phyloP scores from a whole-genome alignment of 305 asterid species.

The Solanum hybrid region DNA sequence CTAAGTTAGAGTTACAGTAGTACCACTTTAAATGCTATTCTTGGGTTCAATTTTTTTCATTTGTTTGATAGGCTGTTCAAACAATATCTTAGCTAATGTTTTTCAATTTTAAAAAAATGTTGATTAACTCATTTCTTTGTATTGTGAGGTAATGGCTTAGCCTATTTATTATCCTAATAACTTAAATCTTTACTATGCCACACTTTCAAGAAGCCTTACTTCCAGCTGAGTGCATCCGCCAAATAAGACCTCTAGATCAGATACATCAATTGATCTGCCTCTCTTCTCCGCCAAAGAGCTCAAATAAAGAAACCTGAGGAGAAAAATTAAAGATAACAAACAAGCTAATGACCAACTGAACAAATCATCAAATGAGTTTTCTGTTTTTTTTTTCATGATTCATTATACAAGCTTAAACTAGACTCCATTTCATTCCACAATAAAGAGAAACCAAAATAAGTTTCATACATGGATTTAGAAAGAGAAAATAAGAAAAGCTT shows the following conservation, averaged over 20 bases:
- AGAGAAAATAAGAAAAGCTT: neutral
- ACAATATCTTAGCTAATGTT: neutral
- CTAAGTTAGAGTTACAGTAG: neutral
- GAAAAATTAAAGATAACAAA: constrained; percentile 16
- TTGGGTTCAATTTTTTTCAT: neutral
- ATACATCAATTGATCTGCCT: constrained; percentile 67
- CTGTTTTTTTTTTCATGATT: neutral
- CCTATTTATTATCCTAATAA: neutral
- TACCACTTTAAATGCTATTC: neutral
- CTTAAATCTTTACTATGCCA: neutral
- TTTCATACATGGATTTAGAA: neutral
- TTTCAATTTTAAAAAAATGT: neutral
- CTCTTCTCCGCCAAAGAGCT: constrained; percentile 82
- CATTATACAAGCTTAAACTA: constrained; percentile 7
- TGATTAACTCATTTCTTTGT: neutral
- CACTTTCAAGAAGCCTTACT: constrained; percentile 49
- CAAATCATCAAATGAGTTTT: constrained; percentile 10
- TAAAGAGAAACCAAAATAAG: neutral
- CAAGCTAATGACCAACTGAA: constrained; percentile 20
- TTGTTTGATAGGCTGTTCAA: neutral
- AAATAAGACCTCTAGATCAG: constrained; percentile 84
- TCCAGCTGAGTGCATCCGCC: constrained; percentile 85
- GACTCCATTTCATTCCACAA: neutral
- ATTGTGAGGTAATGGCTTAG: neutral
- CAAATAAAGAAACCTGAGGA: constrained; percentile 77